Percentiles rank a stretch among this genome's conserved stretches.
Evolutionary conservation across 371 early-diverging fungal genomes (phyloP).

Genomic region (Choanephora cucurbitarum): DNA sequence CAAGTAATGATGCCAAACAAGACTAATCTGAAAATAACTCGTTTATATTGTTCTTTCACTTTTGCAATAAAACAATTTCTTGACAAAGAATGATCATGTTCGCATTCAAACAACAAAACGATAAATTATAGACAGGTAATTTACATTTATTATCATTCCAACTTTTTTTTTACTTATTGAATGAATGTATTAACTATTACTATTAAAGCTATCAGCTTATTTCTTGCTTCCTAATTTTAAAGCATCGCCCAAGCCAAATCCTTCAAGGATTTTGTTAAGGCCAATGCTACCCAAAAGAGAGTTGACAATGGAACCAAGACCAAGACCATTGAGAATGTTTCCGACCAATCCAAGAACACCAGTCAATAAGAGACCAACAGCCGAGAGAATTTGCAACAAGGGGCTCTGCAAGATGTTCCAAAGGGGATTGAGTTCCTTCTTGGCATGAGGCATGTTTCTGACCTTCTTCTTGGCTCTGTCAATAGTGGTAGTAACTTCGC

Average conservation of each 20-base stretch:
- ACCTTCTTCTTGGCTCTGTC: constrained; percentile 39
- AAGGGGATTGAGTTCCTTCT: constrained; percentile 30
- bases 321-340: constrained; percentile 31
- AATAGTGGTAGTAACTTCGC: constrained; percentile 32
- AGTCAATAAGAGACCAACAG: constrained; percentile 32
- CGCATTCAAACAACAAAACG: too few relatives aligned
- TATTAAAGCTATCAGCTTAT: background rate
- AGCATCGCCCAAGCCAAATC: constrained; percentile 29
- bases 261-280: constrained; percentile 34
- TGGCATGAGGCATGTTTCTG: constrained; percentile 33
- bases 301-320: constrained; percentile 30
- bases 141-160: too few relatives aligned
- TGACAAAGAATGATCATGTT: too few relatives aligned
- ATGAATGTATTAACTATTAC: too few relatives aligned
- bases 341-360: constrained; percentile 37
- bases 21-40: too few relatives aligned
- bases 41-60: too few relatives aligned
- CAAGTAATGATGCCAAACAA: too few relatives aligned
- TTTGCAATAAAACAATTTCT: too few relatives aligned
- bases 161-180: too few relatives aligned
- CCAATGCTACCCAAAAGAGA: constrained; percentile 33
- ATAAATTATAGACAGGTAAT: too few relatives aligned
- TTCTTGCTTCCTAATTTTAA: constrained; percentile 17
- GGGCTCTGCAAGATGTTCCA: constrained; percentile 35
- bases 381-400: constrained; percentile 35